These are phyloP conservation scores for Moesziomyces sp. DNA, from an alignment of 1,284 basidiomycete genomes.

Conservation along the genomic window DNA sequence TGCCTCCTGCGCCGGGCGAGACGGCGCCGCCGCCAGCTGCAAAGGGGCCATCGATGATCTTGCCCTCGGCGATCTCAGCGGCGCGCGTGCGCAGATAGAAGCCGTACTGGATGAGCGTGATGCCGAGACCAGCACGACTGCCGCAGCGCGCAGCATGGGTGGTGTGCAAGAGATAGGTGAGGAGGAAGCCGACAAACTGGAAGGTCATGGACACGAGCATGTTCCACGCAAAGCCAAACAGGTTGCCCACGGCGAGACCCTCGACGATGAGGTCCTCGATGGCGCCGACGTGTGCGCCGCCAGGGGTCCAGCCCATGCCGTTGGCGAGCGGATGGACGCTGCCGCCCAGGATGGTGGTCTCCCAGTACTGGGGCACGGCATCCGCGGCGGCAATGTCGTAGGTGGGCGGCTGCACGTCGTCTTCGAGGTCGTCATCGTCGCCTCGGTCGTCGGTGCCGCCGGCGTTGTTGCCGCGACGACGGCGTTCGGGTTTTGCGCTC, in stretches of 20 bases:
- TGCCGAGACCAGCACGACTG: constrained; percentile 89
- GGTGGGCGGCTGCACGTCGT: constrained; percentile 73
- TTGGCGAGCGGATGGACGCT: constrained; percentile 71
- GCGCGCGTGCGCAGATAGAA: constrained; percentile 78
- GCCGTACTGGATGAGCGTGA: constrained; percentile 88
- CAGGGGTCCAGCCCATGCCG: constrained; percentile 65
- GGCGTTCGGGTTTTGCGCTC: constrained; percentile 81
- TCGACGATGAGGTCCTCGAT: constrained; percentile 73
- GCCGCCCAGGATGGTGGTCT: constrained; percentile 82
- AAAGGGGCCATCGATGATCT: constrained; percentile 15
- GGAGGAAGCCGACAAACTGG: constrained; percentile 79
- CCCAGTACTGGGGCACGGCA: constrained; percentile 94
- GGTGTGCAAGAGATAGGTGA: constrained; percentile 68
- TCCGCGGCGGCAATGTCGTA: constrained; percentile 90
- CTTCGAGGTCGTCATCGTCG: constrained; percentile 74
- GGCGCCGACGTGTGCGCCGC: constrained; percentile 59
- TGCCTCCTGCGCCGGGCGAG: constrained; percentile 50
- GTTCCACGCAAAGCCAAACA: constrained; percentile 81
- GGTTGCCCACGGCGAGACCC: constrained; percentile 72
- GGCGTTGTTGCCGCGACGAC: constrained; percentile 43
- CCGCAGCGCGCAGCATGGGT: constrained; percentile 95
- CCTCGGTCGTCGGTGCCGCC: constrained; percentile 70
- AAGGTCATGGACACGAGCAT: constrained; percentile 91
- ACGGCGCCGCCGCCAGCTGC: constrained; percentile 8
- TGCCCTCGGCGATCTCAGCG: constrained; percentile 65